Base-by-base conservation (phyloP, 192 early-diverging fungal genomes). In the Haplosporangium gracile region DNA sequence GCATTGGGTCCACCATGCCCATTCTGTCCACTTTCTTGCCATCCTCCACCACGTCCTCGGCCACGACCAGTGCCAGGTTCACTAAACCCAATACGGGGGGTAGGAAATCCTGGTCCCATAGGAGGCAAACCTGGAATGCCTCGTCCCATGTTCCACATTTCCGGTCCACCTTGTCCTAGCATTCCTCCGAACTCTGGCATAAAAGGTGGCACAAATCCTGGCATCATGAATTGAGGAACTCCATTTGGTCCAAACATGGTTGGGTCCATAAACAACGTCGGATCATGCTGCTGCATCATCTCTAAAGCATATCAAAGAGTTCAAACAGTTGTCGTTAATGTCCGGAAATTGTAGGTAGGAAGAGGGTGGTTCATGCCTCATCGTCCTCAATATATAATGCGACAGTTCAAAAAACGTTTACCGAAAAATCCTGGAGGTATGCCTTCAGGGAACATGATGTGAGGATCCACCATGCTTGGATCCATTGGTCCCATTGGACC, bases 271-370 rank as follows among this genome's bases (percentile, higher is more conserved):
- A 86, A 86, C 6, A 86, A 29, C 13, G 70, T 68, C 0, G 84
- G 84, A 42, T 86, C 79, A 42, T 85, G 81, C 45, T 83, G 82
- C n/a, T 77, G 78, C 79, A 86, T 81, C 84, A 86, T 72, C 53
- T 86, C 84, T 86, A 51, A 29, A 10, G 13, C 13, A 42, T 22
- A 7, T 6, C 11, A 70, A 45, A 38, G 24, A 39, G 20, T 49
- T 51, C 49, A 49, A 38, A 24, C 20, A 51, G 20, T 0, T 20
- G 20, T 55, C 22, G n/a, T 24, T 18, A 68, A 34, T 18, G 20
- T 51, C 49, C 49, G 5, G 49, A 51, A 5, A 20, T 5, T 5
- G 2, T 51, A 22, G 5, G 49, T 5, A 4, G 49, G 20, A 2
- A 51, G 20, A 51, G 20, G 18, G 20, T 22, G 16, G 49, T 51